Percentiles rank a stretch among this genome's conserved stretches.
Conservation (phyloP, 2,329 filamentous ascomycete genomes). For the Fusarium foetens region DNA sequence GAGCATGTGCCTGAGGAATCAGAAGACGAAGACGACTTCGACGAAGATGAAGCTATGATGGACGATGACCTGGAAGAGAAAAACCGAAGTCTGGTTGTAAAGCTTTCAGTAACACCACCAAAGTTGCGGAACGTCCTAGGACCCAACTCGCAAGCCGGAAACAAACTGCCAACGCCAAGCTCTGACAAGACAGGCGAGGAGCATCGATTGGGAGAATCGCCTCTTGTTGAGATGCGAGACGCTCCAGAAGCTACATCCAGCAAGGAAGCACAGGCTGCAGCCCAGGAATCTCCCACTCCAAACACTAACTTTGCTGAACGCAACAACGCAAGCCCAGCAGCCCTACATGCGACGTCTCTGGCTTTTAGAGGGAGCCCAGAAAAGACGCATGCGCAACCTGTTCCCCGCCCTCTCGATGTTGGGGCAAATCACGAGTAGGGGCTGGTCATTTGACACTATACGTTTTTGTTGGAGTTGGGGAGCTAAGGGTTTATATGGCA, state of each 20-base stretch:
- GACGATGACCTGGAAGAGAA: constrained; percentile 63
- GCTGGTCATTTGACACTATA: constrained; percentile 18
- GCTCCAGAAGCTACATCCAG: constrained; percentile 20
- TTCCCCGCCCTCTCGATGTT: constrained; percentile 47
- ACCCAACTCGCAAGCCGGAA: constrained; percentile 36
- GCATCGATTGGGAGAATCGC: constrained; percentile 17
- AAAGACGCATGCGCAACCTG: constrained; percentile 56
- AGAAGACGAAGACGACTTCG: constrained; percentile 69
- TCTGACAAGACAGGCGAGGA: constrained; percentile 34
- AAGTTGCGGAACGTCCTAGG: constrained; percentile 50
- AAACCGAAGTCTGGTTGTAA: constrained; percentile 76
- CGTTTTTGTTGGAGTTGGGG: constrained; percentile 43
- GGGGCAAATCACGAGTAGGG: constrained; percentile 45
- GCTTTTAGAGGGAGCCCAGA: constrained; percentile 72
- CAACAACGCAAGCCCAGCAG: constrained; percentile 45
- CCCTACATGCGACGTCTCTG: constrained; percentile 57
- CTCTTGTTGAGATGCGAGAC: constrained; percentile 44
- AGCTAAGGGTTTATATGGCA: constrained; percentile 34
- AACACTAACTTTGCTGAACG: constrained; percentile 8
- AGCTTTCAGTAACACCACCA: constrained; percentile 66
- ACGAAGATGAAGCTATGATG: constrained; percentile 65
- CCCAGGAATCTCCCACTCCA: constrained; percentile 21
- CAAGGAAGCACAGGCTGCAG: background rate
- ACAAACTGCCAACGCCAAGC: constrained; percentile 38
- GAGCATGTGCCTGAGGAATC: constrained; percentile 71